Percentiles rank a stretch among this genome's conserved stretches.
These are phyloP conservation scores for Aeschynomene evenia DNA, from an alignment of 306 rosid species.

Conservation along the genomic window DNA sequence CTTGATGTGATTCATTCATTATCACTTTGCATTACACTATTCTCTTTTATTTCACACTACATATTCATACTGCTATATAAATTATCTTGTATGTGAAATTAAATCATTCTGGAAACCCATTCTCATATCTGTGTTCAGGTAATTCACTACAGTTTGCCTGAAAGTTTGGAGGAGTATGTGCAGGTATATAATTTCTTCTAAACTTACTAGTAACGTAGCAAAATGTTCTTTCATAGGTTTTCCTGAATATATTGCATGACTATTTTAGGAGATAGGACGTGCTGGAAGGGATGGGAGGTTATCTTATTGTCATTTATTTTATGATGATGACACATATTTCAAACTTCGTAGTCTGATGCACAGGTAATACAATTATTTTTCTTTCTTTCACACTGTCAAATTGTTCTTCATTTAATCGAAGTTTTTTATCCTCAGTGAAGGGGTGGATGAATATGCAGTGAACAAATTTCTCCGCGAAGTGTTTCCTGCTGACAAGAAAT, in stretches of 20 bases:
- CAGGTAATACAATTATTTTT: conserved; percentile 48
- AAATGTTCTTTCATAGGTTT: conserved; percentile 26
- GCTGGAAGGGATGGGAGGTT: conserved; percentile 93
- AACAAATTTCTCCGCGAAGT: conserved; percentile 76
- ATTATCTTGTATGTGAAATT: conserved; percentile 5
- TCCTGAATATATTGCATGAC: conserved; percentile 21
- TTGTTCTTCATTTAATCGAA: conserved; percentile 20
- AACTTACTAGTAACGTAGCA: conserved; percentile 1
- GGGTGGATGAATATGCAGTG: conserved; percentile 77
- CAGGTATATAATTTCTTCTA: conserved; percentile 57
- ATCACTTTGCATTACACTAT: neutral
- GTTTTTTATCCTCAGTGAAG: conserved; percentile 68
- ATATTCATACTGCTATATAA: conserved; percentile 17
- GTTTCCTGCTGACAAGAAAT: conserved; percentile 52
- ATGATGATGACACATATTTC: conserved; percentile 66
- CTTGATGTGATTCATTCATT: conserved; percentile 11
- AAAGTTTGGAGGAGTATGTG: conserved; percentile 92
- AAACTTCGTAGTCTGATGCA: conserved; percentile 89
- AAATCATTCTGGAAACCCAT: conserved; percentile 23
- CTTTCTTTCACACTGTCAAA: neutral
- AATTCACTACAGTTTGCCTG: conserved; percentile 91
- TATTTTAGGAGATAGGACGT: conserved; percentile 81
- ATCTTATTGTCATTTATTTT: conserved; percentile 83
- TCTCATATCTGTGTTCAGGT: conserved; percentile 56
- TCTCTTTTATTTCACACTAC: conserved; percentile 25